Percentiles rank a stretch among this genome's conserved stretches.
phyloP scores from a whole-genome alignment of 1,284 basidiomycete genomes.

The Melampsora allii-populina region DNA sequence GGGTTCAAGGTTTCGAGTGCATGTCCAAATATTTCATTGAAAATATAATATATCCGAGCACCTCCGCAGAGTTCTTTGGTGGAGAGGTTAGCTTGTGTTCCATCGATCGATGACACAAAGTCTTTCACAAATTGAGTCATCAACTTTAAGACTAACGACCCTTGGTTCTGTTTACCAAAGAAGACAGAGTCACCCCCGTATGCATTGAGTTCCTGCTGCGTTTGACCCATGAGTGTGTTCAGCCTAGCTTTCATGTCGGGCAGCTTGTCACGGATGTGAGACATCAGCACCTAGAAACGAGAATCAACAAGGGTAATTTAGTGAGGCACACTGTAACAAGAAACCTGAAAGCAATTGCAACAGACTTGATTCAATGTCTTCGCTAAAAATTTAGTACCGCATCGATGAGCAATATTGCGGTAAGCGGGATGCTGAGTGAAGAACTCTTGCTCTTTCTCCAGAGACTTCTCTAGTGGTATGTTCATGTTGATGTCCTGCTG shows the following conservation, averaged over 20 bases:
- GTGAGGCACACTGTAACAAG: background rate
- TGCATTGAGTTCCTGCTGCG: constrained; percentile 93
- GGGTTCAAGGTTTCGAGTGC: constrained; percentile 88
- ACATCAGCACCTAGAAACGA: constrained; percentile 73
- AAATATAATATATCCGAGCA: constrained; percentile 98
- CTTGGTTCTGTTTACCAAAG: constrained; percentile 85
- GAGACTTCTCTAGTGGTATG: constrained; percentile 79
- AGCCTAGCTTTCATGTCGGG: constrained; percentile 99
- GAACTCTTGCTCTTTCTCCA: constrained; percentile 83
- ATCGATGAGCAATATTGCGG: constrained; percentile 92
- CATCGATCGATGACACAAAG: constrained; percentile 96
- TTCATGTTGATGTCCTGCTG: constrained; percentile 95
- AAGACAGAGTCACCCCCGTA: constrained; percentile 85
- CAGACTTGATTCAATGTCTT: constrained; percentile 87
- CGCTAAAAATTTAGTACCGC: constrained; percentile 91
- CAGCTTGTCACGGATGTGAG: constrained; percentile 96
- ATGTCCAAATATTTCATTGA: constrained; percentile 95
- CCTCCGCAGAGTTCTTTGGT: constrained; percentile 98
- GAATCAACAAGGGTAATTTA: background rate
- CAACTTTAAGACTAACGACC: constrained; percentile 67
- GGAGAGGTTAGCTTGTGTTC: constrained; percentile 93
- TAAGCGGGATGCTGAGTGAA: constrained; percentile 88
- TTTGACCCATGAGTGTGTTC: constrained; percentile 98
- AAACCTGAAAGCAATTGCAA: constrained; percentile 17
- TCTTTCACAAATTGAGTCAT: constrained; percentile 99